Evolutionary conservation across 441 rosid genomes (phyloP), one percentile per base, ranked within the genome.

Genomic region (Melastoma candidum): DNA sequence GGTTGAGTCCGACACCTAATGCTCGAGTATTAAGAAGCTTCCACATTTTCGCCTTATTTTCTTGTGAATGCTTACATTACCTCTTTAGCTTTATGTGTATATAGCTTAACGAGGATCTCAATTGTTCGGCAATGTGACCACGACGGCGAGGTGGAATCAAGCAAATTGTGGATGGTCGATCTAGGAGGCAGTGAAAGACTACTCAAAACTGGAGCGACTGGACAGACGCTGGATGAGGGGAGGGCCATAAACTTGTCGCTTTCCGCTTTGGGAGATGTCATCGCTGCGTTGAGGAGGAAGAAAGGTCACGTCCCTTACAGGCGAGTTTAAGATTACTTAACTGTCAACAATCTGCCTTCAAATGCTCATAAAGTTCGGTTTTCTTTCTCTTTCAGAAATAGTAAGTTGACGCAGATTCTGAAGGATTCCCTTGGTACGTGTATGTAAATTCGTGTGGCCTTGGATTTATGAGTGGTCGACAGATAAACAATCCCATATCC

Each of bases 81-180:
- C 64, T 69, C 71, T 29, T 71, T 78, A 81, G 85, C 74, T 77
- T 67, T 56, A 55, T 72, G 64, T 32, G 41, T 78, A 63, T 84
- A 76, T 78, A 90, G 97, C 81, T 87, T 90, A 69, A 79, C 69
- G 60, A 78, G 90, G 83, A 84, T 90, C 76, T 63, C 82, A 59
- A 73, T 90, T 61, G 71, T 60, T 61, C 83, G 80, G 51, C 71
- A 51, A 53, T 82, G 77, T 60, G 77, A 84, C 59, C 59, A 49
- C 68, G 83, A 78, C 52, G 78, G 78, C 14, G 81, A 66, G 75
- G 53, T 72, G 55, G 79, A 81, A 75, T 77, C 70, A 47, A 87
- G 95, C 83, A 87, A 87, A 72, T 72, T 90, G 46, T 87, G 97
- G 97, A 79, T 90, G 97, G 83, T 84, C 49, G 97, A 90, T 81